A percentile compares a stretch with the other conserved stretches of the same genome.
Conservation (phyloP, 2,329 filamentous ascomycete species). For the Sphaerostilbella broomeana region DNA sequence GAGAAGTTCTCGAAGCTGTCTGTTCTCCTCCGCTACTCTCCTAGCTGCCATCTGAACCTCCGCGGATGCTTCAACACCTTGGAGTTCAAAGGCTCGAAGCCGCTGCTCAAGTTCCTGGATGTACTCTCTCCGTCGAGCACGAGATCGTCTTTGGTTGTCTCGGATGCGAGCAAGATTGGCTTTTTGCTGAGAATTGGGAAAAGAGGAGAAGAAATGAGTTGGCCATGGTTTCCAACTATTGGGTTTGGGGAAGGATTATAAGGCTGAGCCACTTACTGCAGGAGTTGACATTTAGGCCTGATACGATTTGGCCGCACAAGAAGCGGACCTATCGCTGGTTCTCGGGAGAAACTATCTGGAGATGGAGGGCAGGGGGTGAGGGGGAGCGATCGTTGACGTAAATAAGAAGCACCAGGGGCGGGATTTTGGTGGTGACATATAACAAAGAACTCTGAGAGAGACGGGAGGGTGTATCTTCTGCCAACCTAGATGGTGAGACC, state of each 20-base stretch:
- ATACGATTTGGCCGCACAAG: slow-evolving; percentile 13
- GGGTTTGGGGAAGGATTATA: slow-evolving; percentile 15
- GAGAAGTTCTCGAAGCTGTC: slow-evolving; percentile 53
- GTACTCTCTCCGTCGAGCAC: slow-evolving; percentile 67
- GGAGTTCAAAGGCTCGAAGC: slow-evolving; percentile 52
- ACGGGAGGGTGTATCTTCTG: slow-evolving; percentile 6
- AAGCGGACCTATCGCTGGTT: slow-evolving; percentile 12
- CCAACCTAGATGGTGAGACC: slow-evolving; percentile 8
- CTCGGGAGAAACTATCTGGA: slow-evolving; percentile 5
- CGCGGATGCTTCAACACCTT: slow-evolving; percentile 61
- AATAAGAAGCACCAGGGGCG: background rate
- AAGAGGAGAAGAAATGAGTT: slow-evolving; percentile 9
- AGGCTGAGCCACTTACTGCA: slow-evolving; percentile 17
- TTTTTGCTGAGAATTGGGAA: slow-evolving; percentile 26
- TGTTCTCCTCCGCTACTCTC: slow-evolving; percentile 64
- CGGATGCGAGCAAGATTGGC: slow-evolving; percentile 52
- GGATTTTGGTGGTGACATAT: slow-evolving; percentile 8
- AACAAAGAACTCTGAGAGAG: slow-evolving; percentile 5
- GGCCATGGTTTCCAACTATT: slow-evolving; percentile 1
- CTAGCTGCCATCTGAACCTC: slow-evolving; percentile 66
- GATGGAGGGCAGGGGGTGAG: slow-evolving; percentile 9
- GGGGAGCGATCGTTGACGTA: slow-evolving; percentile 1
- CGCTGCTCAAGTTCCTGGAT: slow-evolving; percentile 62
- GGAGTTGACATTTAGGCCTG: slow-evolving; percentile 19
- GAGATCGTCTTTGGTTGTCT: slow-evolving; percentile 71